phyloP scores from a whole-genome alignment of 2,329 filamentous ascomycete genomes.

The Pseudopyrenochaeta lycopersici region DNA sequence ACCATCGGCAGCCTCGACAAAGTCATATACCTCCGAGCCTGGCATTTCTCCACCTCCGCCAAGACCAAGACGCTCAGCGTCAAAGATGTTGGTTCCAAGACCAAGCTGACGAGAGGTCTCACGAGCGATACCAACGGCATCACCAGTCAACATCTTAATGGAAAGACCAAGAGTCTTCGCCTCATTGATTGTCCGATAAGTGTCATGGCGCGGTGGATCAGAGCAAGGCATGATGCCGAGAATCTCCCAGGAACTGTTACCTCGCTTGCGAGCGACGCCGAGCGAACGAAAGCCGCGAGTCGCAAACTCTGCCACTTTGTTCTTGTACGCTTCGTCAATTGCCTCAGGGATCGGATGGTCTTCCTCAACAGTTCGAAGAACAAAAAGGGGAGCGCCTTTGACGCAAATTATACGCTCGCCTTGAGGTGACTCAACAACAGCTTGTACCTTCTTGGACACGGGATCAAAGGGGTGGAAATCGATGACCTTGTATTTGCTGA shows the following conservation, averaged over 20 bases:
- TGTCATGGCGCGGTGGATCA: constrained; percentile 90
- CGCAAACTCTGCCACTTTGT: constrained; percentile 90
- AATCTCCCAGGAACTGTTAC: constrained; percentile 84
- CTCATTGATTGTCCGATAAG: constrained; percentile 88
- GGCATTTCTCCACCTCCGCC: constrained; percentile 92
- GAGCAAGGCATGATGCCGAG: constrained; percentile 95
- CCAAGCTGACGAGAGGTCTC: constrained; percentile 91
- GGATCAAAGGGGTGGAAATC: constrained; percentile 91
- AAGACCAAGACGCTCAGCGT: constrained; percentile 89
- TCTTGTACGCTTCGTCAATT: constrained; percentile 85
- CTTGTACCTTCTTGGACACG: constrained; percentile 91
- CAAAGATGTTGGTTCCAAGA: constrained; percentile 92
- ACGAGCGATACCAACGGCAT: constrained; percentile 90
- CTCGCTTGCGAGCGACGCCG: constrained; percentile 90
- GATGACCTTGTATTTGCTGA: constrained; percentile 84
- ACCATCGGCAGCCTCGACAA: constrained; percentile 93
- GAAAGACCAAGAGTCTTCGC: constrained; percentile 87
- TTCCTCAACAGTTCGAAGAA: constrained; percentile 86
- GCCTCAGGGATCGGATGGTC: constrained; percentile 81
- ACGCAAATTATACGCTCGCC: constrained; percentile 88
- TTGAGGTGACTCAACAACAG: constrained; percentile 81
- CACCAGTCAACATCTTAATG: constrained; percentile 96
- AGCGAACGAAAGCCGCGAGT: constrained; percentile 94
- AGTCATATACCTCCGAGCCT: constrained; percentile 92
- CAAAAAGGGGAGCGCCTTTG: constrained; percentile 89